Conservation (phyloP, 805 yeast genomes). For the Yarrowia keelungensis region DNA sequence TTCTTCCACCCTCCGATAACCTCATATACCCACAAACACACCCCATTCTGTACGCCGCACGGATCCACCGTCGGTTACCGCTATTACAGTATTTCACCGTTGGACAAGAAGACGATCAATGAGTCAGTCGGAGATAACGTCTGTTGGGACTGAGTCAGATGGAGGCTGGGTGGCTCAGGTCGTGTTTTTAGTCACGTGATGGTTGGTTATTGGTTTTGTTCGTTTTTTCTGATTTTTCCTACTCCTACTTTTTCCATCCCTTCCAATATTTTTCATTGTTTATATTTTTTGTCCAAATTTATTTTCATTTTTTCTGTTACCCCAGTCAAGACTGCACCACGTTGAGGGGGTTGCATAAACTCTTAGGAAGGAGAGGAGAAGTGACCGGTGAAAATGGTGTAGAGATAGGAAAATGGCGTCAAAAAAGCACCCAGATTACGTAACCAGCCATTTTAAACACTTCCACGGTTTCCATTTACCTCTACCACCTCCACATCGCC, state of each 20-base stretch:
- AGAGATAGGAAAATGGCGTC: not conserved
- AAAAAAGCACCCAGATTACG: not conserved
- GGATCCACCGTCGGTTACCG: not conserved
- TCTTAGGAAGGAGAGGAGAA: not conserved
- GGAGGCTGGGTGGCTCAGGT: too few relatives aligned
- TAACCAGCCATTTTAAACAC: not conserved
- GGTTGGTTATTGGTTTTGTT: too few relatives aligned
- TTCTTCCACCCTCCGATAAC: not conserved
- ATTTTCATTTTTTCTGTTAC: not conserved
- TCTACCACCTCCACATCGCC: not conserved
- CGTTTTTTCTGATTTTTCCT: too few relatives aligned
- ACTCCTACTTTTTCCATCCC: too few relatives aligned
- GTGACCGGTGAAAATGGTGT: not conserved
- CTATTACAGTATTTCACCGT: too few relatives aligned
- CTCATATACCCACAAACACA: not conserved
- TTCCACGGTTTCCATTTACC: not conserved
- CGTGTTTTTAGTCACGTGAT: too few relatives aligned
- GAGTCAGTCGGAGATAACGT: not conserved
- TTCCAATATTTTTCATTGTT: not conserved
- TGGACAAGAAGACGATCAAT: not conserved
- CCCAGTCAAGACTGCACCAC: constrained; percentile 9
- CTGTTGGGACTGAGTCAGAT: too few relatives aligned
- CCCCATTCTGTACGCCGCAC: not conserved
- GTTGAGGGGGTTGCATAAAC: constrained; percentile 16
- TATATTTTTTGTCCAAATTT: not conserved